Evolutionary conservation across 306 rosid genomes (phyloP).

Genomic region (Inga laurina): DNA sequence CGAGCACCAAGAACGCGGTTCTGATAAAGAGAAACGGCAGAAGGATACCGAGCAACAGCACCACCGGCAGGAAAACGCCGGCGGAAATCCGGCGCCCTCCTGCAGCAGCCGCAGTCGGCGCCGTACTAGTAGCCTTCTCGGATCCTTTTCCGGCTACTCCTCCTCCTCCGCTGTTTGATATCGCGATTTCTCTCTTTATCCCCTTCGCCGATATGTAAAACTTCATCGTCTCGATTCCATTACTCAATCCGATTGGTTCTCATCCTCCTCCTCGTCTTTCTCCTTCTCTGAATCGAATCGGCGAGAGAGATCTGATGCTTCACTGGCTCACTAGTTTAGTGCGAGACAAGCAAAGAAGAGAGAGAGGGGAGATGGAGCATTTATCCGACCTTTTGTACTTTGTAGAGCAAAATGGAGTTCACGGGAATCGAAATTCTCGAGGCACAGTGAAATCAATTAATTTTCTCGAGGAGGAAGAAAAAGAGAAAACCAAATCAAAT

Average conservation of each 20-base stretch:
- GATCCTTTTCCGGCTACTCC: conserved; percentile 45
- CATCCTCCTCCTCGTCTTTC: neutral
- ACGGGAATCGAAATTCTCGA: conserved; percentile 33
- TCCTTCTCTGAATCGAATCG: neutral
- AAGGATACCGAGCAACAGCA: conserved; percentile 55
- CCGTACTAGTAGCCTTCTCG: conserved; percentile 24
- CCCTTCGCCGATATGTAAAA: conserved; percentile 79
- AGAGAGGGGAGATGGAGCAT: neutral
- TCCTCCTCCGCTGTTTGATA: conserved; percentile 44
- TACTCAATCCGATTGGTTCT: conserved; percentile 29
- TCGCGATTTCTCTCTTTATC: conserved; percentile 58
- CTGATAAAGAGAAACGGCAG: conserved; percentile 75
- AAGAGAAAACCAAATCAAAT: neutral
- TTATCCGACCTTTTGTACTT: neutral
- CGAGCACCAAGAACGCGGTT: conserved; percentile 70
- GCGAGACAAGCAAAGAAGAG: neutral
- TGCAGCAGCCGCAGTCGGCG: conserved; percentile 20
- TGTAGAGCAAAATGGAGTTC: neutral
- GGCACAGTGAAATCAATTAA: conserved; percentile 13
- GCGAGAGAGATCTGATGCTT: conserved; percentile 35
- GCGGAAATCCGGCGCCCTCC: conserved; percentile 59
- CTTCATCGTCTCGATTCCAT: conserved; percentile 67
- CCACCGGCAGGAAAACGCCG: conserved; percentile 57
- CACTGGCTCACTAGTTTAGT: conserved; percentile 24
- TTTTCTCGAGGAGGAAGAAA: neutral